Base-by-base conservation (phyloP, 495 filamentous ascomycete species). In the Penicillium robsamsonii region DNA sequence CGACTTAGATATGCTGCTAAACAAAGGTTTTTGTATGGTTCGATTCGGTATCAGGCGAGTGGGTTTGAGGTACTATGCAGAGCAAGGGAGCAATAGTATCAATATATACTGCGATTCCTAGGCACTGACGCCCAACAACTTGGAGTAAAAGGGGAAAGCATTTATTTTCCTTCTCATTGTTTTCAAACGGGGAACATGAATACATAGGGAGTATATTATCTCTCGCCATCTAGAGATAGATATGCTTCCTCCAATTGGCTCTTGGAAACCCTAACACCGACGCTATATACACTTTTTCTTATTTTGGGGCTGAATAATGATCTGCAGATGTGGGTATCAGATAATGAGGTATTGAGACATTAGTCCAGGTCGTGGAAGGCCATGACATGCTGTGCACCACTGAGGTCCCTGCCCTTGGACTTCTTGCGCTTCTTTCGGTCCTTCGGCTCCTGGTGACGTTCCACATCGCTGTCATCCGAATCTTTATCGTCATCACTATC, bases 321-420 rank as follows among this genome's bases (percentile, higher is more conserved):
- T 55, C 29, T 53, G 57, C 55, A 60, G 35, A 50, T 27, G 40
- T 57, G 67, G 64, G 63, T 69, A 69, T 70, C 64, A 69, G 50
- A 51, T 58, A 60, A 57, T 50, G 41, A 41, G 52, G 48, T 53
- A 50, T 43, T 51, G 38, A 52, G 58, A 53, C 35, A 56, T 74
- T 66, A 88, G 72, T 87, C 85, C 66, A 90, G 55, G 53, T 86
- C 87, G 55, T 78, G 74, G 61, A 90, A 88, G 31, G 76, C 81
- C 64, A 87, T 74, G 42, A 89, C 76, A 40, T 85, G 79, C 52
- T 82, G 79, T 59, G 76, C 82, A 42, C 74, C 70, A 44, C 70
- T 69, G 30, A 72, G 74, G 38, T 78, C 73, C 49, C 82, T 83
- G 48, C 79, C 78, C 66, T 84, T 85, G 42, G 65, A 69, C 60